These are phyloP conservation scores for Ambrosiella cleistominuta DNA, from an alignment of 2,329 filamentous ascomycete species.

Conservation along the genomic window DNA sequence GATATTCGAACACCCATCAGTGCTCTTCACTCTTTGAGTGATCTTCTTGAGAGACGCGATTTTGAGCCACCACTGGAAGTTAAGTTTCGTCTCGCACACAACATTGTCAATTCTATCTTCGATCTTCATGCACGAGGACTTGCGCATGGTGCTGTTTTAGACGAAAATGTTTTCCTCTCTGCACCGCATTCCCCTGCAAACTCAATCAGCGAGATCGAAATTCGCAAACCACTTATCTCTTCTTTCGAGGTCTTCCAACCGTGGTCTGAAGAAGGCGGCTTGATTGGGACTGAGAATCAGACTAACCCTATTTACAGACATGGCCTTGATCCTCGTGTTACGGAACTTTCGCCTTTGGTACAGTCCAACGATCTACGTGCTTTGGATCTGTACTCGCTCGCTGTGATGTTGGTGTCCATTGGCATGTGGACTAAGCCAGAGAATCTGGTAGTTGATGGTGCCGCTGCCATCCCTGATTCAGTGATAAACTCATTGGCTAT, in stretches of 20 bases:
- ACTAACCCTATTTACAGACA: constrained; percentile 42
- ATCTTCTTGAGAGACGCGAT: constrained; percentile 33
- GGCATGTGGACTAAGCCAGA: constrained; percentile 57
- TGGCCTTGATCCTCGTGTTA: constrained; percentile 40
- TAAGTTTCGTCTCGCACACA: constrained; percentile 57
- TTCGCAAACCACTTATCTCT: constrained; percentile 51
- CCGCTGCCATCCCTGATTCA: constrained; percentile 23
- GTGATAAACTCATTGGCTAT: constrained; percentile 45
- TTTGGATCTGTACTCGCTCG: constrained; percentile 55
- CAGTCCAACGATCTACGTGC: constrained; percentile 37
- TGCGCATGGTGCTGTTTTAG: constrained; percentile 51
- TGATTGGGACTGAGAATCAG: constrained; percentile 18
- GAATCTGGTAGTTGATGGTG: constrained; percentile 27
- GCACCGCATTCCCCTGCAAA: constrained; percentile 26
- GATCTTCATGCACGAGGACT: constrained; percentile 54
- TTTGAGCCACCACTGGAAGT: constrained; percentile 54
- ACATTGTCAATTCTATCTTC: constrained; percentile 54
- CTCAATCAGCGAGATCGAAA: constrained; percentile 34
- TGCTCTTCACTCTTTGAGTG: constrained; percentile 34
- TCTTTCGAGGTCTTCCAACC: constrained; percentile 54
- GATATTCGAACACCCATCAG: constrained; percentile 30
- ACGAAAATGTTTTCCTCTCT: constrained; percentile 51
- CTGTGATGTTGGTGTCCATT: constrained; percentile 55
- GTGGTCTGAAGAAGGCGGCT: constrained; percentile 20
- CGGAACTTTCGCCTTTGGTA: constrained; percentile 29